Percentiles rank a stretch among this genome's conserved stretches.
These are phyloP conservation scores for Breviolum minutum DNA, from an alignment of 73 alveolate genomes.

Conservation along the genomic window DNA sequence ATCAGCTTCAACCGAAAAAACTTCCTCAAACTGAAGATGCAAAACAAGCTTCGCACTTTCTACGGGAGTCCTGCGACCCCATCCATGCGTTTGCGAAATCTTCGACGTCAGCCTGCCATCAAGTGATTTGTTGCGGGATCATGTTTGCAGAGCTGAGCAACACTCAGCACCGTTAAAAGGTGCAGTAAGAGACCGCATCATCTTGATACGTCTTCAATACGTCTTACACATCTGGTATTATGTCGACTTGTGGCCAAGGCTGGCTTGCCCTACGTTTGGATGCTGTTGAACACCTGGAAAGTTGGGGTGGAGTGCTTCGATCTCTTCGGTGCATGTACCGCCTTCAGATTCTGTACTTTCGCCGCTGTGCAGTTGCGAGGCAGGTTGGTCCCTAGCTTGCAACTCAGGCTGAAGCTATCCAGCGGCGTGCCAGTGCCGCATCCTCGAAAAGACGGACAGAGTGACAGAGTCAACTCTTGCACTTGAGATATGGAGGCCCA, in stretches of 20 bases:
- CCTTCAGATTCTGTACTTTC: background rate
- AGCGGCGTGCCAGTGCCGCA: conserved; percentile 9
- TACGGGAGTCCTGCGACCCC: too few relatives aligned
- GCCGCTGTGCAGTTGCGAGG: background rate
- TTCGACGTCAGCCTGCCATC: too few relatives aligned
- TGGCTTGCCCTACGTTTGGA: conserved; percentile 87
- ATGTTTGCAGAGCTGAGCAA: too few relatives aligned
- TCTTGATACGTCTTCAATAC: too few relatives aligned
- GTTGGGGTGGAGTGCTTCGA: conserved; percentile 38
- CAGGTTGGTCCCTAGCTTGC: background rate
- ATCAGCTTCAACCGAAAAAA: too few relatives aligned
- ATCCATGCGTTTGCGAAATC: too few relatives aligned
- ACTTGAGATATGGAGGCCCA: background rate
- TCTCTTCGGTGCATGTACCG: conserved; percentile 65
- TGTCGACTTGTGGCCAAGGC: background rate
- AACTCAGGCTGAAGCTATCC: conserved; percentile 28
- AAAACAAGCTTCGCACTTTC: too few relatives aligned
- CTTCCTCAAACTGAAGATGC: too few relatives aligned
- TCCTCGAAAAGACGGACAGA: background rate
- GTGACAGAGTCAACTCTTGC: background rate
- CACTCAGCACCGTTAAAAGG: too few relatives aligned
- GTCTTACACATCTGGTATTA: too few relatives aligned
- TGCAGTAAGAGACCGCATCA: too few relatives aligned
- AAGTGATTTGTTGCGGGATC: too few relatives aligned
- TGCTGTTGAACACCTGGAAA: conserved; percentile 27